Base-by-base conservation (phyloP, 306 rosid species). In the Mimosa bimucronata region DNA sequence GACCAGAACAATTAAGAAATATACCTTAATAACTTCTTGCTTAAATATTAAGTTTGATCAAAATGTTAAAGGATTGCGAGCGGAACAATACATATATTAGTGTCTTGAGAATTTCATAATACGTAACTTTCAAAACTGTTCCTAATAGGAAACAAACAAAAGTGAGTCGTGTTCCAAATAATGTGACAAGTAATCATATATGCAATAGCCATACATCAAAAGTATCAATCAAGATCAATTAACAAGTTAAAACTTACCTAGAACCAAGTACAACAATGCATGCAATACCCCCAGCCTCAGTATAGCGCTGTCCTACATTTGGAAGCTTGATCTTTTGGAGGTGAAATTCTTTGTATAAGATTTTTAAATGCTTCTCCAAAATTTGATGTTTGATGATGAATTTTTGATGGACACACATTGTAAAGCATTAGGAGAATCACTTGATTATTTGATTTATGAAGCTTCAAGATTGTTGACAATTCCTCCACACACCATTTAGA, bases 401-500 rank as follows among this genome's bases (percentile, higher is more conserved):
- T 65, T 8, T 72, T 53, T 2, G 66, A 72, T 50, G 78, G 78
- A 14, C 45, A 30, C 25, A 79, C 73, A 9, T 29, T 53, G 6
- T 72, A 55, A 23, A 55, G n/a, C 62, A 55, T 12, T 0, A 4
- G 62, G 0, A 44, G 48, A 44, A 21, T 13, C 7, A 46, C 66
- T 7, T 31, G 28, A 14, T 29, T 42, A 14, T 4, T 0, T 1
- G 48, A 44, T 15, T 28, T 61, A n/a, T 19, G 21, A 34, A 15
- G 48, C 7, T 45, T 13, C 29, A 21, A n/a, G 14, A 55, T 55
- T 2, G 2, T 55, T 21, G 62, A 55, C 29, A 55, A 13, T 42
- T 76, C 78, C 30, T 34, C 34, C 16, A 82, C 4, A 50, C 85
- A 82, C 85, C 81, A 82, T 48, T 26, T 77, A 2, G 85, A 82